Conservation (phyloP, 805 yeast genomes). For the Ogataea wickerhamii region DNA sequence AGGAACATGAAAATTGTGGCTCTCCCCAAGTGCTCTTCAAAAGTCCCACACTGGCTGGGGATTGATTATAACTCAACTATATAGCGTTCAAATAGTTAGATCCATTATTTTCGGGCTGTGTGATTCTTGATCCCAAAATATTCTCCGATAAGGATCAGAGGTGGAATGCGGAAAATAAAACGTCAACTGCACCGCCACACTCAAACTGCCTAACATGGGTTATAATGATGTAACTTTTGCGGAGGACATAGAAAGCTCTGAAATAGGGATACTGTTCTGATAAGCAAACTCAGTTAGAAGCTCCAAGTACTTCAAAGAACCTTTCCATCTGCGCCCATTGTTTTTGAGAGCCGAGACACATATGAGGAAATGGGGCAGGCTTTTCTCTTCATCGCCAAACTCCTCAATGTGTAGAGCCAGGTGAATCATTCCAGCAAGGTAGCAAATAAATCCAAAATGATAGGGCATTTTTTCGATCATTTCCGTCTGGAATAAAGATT, state of each 20-base stretch:
- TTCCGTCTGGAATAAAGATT: neutral
- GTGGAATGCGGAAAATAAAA: neutral
- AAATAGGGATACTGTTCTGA: neutral
- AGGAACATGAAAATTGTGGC: too few species aligned
- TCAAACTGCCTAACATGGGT: too few species aligned
- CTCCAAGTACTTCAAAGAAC: slow-evolving; percentile 4
- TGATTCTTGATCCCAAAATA: neutral
- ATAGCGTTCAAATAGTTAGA: too few species aligned
- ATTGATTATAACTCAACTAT: neutral
- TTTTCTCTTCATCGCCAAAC: neutral
- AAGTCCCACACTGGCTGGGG: neutral
- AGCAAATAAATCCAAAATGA: slow-evolving; percentile 12
- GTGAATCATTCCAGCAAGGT: slow-evolving; percentile 13
- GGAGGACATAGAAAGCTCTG: neutral
- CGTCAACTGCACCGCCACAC: too few species aligned
- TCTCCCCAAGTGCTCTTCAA: too few species aligned
- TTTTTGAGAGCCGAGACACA: slow-evolving; percentile 13
- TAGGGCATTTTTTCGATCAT: slow-evolving; percentile 4
- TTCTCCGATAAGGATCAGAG: neutral
- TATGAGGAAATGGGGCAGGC: slow-evolving; percentile 4
- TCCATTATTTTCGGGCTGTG: too few species aligned
- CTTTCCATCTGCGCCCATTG: slow-evolving; percentile 10
- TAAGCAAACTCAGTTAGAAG: slow-evolving; percentile 8
- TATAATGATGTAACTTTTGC: neutral
- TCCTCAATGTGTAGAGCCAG: slow-evolving; percentile 6